Evolutionary conservation across 108 stramenopile species (phyloP).

Genomic region (Cyclotella choctawhatcheeana): DNA sequence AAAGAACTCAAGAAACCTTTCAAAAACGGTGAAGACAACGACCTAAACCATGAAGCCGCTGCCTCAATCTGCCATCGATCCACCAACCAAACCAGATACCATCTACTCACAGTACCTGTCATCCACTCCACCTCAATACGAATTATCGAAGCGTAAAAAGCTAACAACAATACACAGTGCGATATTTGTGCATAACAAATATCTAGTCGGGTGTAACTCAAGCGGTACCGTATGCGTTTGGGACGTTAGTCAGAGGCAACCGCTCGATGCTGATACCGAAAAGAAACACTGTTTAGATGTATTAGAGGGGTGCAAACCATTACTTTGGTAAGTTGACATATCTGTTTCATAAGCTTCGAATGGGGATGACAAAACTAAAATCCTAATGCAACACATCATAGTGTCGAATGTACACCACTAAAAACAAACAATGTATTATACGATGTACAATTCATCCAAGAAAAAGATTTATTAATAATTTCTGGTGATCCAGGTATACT

Average conservation of each 20-base stretch:
- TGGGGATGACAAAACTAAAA: background rate
- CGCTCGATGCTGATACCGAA: background rate
- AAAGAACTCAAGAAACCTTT: too few species aligned
- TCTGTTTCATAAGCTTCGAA: background rate
- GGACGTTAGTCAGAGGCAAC: background rate
- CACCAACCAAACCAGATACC: background rate
- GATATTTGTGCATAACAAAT: background rate
- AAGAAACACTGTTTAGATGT: background rate
- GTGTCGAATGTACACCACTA: background rate
- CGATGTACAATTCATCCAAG: constrained; percentile 48
- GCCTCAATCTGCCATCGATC: background rate
- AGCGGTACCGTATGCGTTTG: background rate
- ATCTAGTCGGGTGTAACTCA: background rate
- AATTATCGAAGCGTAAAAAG: background rate
- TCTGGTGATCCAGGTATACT: constrained; percentile 51
- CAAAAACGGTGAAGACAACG: too few species aligned
- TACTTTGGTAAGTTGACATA: background rate
- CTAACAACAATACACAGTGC: background rate
- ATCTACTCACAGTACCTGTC: background rate
- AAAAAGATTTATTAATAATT: constrained; percentile 27
- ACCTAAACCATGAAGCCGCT: background rate
- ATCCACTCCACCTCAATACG: background rate
- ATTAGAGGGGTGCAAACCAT: too few species aligned
- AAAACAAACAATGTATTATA: constrained; percentile 27
- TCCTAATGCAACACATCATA: background rate